Evolutionary conservation across 139 green algal species (phyloP).

Genomic region (Coccomyxa sp.): DNA sequence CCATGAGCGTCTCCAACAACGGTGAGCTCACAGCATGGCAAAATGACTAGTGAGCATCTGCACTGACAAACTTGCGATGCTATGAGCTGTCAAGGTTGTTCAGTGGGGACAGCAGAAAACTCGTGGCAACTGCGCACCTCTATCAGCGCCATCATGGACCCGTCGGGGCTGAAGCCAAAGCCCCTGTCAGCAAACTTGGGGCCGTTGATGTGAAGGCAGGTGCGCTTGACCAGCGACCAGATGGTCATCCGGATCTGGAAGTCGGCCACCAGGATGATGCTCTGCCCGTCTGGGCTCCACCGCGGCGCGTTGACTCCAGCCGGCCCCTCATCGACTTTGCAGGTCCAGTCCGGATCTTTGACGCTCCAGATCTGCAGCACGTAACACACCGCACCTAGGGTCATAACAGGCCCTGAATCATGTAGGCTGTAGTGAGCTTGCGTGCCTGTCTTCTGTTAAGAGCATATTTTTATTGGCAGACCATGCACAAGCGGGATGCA

Average conservation of each 20-base stretch:
- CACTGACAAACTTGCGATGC: too few relatives aligned
- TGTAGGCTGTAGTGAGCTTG: neutral
- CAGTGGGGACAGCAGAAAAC: too few relatives aligned
- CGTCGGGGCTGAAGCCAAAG: conserved; percentile 69
- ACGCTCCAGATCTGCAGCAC: conserved; percentile 50
- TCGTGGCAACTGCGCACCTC: conserved; percentile 39
- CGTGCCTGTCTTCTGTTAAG: too few relatives aligned
- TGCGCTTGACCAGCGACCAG: conserved; percentile 67
- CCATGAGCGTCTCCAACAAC: too few relatives aligned
- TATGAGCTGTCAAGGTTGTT: too few relatives aligned
- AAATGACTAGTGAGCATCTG: too few relatives aligned
- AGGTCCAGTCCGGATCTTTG: conserved; percentile 74
- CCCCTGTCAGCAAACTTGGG: conserved; percentile 64
- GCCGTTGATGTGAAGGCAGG: conserved; percentile 55
- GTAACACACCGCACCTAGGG: neutral
- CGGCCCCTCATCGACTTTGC: conserved; percentile 81
- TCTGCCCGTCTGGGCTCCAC: conserved; percentile 48
- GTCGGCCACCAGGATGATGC: conserved; percentile 69
- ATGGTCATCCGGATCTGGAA: conserved; percentile 78
- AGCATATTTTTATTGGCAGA: neutral
- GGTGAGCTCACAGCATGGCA: too few relatives aligned
- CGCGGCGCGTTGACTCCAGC: conserved; percentile 37
- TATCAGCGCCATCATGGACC: conserved; percentile 61
- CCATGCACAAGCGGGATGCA: too few relatives aligned
- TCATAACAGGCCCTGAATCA: neutral